Percentiles rank a stretch among this genome's conserved stretches.
These are phyloP conservation scores for Xylaria sp. DNA, from an alignment of 2,329 filamentous ascomycete genomes.

Conservation along the genomic window DNA sequence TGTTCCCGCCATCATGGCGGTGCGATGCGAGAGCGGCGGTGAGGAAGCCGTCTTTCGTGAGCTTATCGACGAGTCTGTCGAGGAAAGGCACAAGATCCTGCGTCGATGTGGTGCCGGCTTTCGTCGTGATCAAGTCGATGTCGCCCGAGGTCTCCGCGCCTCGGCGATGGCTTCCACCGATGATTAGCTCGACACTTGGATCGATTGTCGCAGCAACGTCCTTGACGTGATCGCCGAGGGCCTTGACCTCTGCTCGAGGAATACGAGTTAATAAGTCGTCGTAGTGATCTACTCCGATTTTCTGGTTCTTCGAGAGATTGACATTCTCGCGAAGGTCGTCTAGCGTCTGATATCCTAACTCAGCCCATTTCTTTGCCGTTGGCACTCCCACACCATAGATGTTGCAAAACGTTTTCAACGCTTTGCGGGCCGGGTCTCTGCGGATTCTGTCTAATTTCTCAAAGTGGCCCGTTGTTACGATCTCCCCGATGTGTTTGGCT, in stretches of 20 bases:
- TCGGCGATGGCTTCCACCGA: constrained; percentile 85
- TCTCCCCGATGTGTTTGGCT: constrained; percentile 88
- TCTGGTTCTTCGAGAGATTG: constrained; percentile 71
- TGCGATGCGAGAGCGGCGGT: constrained; percentile 70
- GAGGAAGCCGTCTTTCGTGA: constrained; percentile 70
- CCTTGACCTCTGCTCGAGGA: constrained; percentile 74
- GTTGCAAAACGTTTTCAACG: constrained; percentile 72
- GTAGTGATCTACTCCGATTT: constrained; percentile 78
- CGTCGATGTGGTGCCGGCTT: constrained; percentile 58
- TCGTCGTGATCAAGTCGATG: constrained; percentile 84
- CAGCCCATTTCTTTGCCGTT: constrained; percentile 77
- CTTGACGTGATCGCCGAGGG: constrained; percentile 69
- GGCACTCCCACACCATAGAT: constrained; percentile 79
- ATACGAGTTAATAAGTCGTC: constrained; percentile 81
- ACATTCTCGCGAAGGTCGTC: constrained; percentile 70
- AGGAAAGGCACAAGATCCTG: constrained; percentile 67
- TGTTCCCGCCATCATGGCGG: constrained; percentile 64
- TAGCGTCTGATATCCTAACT: constrained; percentile 74
- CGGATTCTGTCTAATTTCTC: constrained; percentile 73
- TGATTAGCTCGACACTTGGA: constrained; percentile 67
- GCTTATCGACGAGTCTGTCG: constrained; percentile 63
- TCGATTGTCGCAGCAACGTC: constrained; percentile 66
- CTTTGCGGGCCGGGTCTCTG: constrained; percentile 67
- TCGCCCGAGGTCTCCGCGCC: constrained; percentile 78
- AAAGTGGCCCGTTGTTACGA: constrained; percentile 75